These are phyloP conservation scores for Trypanosoma scelopori DNA, from an alignment of 208 protist genomes.

Conservation along the genomic window DNA sequence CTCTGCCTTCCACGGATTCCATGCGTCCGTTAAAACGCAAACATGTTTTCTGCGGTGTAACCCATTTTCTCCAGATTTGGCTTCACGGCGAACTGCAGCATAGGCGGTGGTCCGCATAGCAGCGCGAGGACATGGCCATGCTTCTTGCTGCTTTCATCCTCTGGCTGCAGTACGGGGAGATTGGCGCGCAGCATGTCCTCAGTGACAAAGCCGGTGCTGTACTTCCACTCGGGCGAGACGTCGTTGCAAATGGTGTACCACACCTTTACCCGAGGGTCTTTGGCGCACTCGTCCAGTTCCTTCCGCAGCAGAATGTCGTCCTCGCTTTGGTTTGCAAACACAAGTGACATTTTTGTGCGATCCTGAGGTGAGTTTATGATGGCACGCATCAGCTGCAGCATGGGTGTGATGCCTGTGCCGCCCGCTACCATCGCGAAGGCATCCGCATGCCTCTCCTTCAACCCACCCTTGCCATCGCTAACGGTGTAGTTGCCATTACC, in stretches of 20 bases:
- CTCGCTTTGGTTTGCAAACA: conserved; percentile 89
- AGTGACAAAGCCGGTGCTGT: conserved; percentile 63
- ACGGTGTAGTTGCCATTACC: conserved; percentile 37
- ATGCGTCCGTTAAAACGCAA: conserved; percentile 55
- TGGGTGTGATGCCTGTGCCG: conserved; percentile 93
- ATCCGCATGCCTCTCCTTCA: conserved; percentile 35
- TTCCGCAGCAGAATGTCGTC: conserved; percentile 91
- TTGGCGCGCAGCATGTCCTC: conserved; percentile 79
- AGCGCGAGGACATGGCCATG: conserved; percentile 48
- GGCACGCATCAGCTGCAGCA: conserved; percentile 89
- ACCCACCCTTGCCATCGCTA: background rate
- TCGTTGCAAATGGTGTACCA: conserved; percentile 81
- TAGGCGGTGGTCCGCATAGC: conserved; percentile 88
- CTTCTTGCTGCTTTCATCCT: conserved; percentile 25
- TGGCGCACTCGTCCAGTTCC: conserved; percentile 72
- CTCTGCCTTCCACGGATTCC: background rate
- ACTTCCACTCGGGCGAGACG: conserved; percentile 52
- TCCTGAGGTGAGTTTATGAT: conserved; percentile 73
- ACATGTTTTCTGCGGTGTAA: conserved; percentile 61
- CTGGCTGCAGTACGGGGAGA: conserved; percentile 45
- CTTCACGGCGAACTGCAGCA: conserved; percentile 83
- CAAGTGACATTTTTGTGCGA: conserved; percentile 77
- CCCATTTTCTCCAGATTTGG: conserved; percentile 81
- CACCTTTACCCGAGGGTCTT: conserved; percentile 52
- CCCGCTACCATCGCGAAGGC: conserved; percentile 73